Evolutionary conservation across 768 basidiomycete species (phyloP).

Genomic region (Mycena floridula): DNA sequence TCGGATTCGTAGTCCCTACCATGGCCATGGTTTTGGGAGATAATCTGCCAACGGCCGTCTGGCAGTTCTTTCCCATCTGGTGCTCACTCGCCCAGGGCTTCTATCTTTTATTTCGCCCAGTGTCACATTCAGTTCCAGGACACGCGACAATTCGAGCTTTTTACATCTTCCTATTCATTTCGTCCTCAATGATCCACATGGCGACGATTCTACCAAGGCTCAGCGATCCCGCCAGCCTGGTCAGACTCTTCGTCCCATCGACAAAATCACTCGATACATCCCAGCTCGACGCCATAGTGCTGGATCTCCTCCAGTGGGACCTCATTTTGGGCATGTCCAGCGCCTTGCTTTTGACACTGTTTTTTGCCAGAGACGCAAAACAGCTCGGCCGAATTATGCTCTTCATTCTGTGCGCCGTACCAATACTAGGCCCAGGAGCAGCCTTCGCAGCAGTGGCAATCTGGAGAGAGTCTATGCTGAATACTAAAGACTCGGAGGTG

Average conservation of each 20-base stretch:
- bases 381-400: constrained; percentile 27
- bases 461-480: constrained; percentile 38
- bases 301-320: constrained; percentile 51
- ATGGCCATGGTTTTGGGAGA: constrained; percentile 34
- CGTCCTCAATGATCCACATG: constrained; percentile 36
- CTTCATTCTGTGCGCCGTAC: constrained; percentile 38
- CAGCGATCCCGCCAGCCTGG: constrained; percentile 22
- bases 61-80: constrained; percentile 49
- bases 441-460: constrained; percentile 39
- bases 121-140: constrained; percentile 28
- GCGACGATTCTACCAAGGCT: constrained; percentile 30
- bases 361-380: constrained; percentile 32
- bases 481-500: constrained; percentile 2
- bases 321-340: constrained; percentile 30
- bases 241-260: constrained; percentile 31
- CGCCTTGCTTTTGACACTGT: constrained; percentile 38
- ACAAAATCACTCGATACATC: constrained; percentile 18
- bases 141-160: constrained; percentile 28
- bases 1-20: constrained; percentile 42
- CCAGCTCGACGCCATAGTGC: constrained; percentile 19
- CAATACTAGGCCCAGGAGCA: constrained; percentile 45
- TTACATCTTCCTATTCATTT: constrained; percentile 33
- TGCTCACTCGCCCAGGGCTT: constrained; percentile 31
- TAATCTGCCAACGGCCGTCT: constrained; percentile 40
- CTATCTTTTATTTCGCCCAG: constrained; percentile 35